phyloP scores from a whole-genome alignment of 2,329 filamentous ascomycete species.

The Monilinia vaccinii-corymbosi region DNA sequence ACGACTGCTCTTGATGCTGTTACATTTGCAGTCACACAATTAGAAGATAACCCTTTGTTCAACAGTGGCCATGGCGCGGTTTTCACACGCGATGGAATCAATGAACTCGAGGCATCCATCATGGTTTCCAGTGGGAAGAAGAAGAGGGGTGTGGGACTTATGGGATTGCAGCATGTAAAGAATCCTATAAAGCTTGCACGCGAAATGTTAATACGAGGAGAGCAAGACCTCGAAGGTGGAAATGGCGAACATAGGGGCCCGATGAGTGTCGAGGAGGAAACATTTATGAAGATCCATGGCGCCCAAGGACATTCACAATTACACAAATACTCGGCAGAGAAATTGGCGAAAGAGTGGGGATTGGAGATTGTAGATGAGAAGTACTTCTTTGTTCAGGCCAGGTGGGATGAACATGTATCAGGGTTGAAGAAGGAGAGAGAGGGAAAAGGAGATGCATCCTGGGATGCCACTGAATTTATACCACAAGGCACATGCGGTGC shows the following conservation, averaged over 20 bases:
- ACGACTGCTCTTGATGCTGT: constrained; percentile 60
- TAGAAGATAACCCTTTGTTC: constrained; percentile 77
- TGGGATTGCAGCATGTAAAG: constrained; percentile 62
- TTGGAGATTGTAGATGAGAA: constrained; percentile 54
- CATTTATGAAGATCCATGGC: constrained; percentile 11
- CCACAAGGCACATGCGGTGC: constrained; percentile 80
- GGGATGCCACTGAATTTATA: constrained; percentile 56
- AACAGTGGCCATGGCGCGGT: constrained; percentile 79
- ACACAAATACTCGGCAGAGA: constrained; percentile 58
- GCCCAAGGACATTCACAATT: constrained; percentile 64
- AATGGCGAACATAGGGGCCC: constrained; percentile 29
- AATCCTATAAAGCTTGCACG: constrained; percentile 71
- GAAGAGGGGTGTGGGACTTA: constrained; percentile 72
- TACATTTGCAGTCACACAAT: constrained; percentile 61
- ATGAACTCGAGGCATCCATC: constrained; percentile 78
- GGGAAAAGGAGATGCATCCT: constrained; percentile 38
- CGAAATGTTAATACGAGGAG: constrained; percentile 59
- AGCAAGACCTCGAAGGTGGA: constrained; percentile 46
- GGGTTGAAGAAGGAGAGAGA: constrained; percentile 43
- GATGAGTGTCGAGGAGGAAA: constrained; percentile 13
- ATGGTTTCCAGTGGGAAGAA: constrained; percentile 68
- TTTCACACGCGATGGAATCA: constrained; percentile 73
- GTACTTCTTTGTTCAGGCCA: constrained; percentile 71
- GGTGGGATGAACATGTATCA: constrained; percentile 69
- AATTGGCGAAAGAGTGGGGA: constrained; percentile 57